Percentiles rank a stretch among this genome's conserved stretches.
Conservation (phyloP, 1,139 yeast species). For the Pneumocystis carinii region DNA sequence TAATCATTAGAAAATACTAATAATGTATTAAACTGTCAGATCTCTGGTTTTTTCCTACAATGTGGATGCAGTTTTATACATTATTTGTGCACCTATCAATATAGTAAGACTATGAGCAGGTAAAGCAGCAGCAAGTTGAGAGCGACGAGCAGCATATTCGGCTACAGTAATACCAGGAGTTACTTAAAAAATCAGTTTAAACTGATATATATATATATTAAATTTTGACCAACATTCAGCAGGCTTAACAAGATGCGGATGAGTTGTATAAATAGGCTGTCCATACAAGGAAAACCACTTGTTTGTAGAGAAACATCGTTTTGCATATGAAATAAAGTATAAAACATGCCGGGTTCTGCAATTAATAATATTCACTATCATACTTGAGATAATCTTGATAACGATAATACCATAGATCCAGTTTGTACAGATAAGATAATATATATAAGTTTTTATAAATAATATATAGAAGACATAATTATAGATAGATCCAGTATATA, state of each 20-base stretch:
- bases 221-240: neutral
- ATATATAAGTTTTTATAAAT: no score
- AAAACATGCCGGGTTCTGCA: no score
- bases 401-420: no score
- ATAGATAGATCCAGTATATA: no score
- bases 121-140: slow-evolving; percentile 38
- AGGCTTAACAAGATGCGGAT: neutral
- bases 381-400: no score
- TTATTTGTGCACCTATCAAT: slow-evolving; percentile 37
- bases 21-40: no score
- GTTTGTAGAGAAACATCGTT: neutral
- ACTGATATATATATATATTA: neutral
- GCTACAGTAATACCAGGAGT: slow-evolving; percentile 78
- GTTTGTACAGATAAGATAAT: no score
- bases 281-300: neutral
- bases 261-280: neutral
- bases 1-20: neutral
- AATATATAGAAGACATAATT: no score
- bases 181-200: slow-evolving; percentile 20
- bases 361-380: no score
- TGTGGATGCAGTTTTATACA: neutral
- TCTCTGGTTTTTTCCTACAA: neutral
- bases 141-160: slow-evolving; percentile 66
- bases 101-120: slow-evolving; percentile 59
- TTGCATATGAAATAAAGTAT: neutral